Evolutionary conservation across 2,329 filamentous ascomycete genomes (phyloP), one percentile per base, ranked within the genome.

Genomic region (Cordyceps javanica): DNA sequence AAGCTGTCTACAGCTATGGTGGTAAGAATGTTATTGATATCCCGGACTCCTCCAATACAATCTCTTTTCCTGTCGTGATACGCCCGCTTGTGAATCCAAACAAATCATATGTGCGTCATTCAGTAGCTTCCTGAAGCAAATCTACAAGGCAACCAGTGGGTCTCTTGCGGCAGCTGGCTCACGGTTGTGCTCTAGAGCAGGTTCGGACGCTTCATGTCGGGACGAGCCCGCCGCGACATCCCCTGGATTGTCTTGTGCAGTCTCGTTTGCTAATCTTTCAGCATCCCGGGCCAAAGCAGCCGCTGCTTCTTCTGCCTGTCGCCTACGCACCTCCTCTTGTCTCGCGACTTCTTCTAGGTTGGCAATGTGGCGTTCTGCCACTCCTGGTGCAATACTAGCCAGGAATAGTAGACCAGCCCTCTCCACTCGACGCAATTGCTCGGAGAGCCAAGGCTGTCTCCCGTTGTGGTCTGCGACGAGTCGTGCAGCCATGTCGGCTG

Each of bases 291-390:
- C 63, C 1, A 61, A 61, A 1, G 66, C 64, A 4, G 68, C 68
- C 8, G 66, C 66, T 16, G 65, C 65, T 28, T 61, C 69, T 39
- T 72, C 67, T 42, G 72, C 73, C 59, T 80, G 75, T 62, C 70
- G 70, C 26, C 76, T 71, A 60, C 75, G 69, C 41, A 72, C 67
- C 62, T 78, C 78, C 2, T 57, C 58, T 28, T 69, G 73, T 51
- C 76, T n/a, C n/a, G n/a, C n/a, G n/a, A 81, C 77, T 4, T 77
- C 79, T 63, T 83, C 81, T 2, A 83, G 68, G 45, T 81, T 76
- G 25, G 79, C 80, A 60, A 88, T 86, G 60, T 88, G 85, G 50
- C 83, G 74, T 69, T 88, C 85, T 1, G 83, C 83, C 25, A 88
- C 78, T 10, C 85, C 85, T 1, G 85, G 85, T 2, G 84, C 82